Base-by-base conservation (phyloP, 257 asterid genomes). In the Nicotiana knightiana region DNA sequence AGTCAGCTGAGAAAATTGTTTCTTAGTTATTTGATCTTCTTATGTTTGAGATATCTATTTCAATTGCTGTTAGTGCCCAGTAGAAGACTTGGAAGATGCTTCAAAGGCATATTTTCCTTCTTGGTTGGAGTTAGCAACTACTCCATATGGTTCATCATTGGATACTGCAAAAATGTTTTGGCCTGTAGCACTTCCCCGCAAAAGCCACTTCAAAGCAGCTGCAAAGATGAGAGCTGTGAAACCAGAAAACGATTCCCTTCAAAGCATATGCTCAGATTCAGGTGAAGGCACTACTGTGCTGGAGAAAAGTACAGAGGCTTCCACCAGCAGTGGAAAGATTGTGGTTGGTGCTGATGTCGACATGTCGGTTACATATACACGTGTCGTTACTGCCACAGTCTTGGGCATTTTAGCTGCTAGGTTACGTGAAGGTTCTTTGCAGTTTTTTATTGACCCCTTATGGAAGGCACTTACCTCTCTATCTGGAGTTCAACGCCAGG, bases 401-500 rank as follows among this genome's bases (percentile, higher is more conserved):
- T 88, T 94, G 85, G 99, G 99, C 57, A 63, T 92, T 81, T 86
- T 94, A 89, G 97, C 97, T 77, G 94, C 98, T 65, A 93, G 89
- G 93, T 88, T 96, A 85, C 84, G 67, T 83, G 91, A 89, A 75
- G 81, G 84, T 64, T 87, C 95, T 83, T 87, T 96, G 89, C 90
- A 90, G 55, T 91, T 84, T 82, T 92, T 94, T 62, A 88, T 91
- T 80, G 97, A 91, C 61, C 97, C 99, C 1, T 58, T 96, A 77
- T 90, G 98, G 99, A 93, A 84, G 65, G 98, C 97, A 68, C 87
- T 96, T 81, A 90, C 87, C 85, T 94, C 99, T 43, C 71, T 88
- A 26, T 94, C 98, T 81, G 99, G 99, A 81, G 99, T 96, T 88
- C 99, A 93, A 88, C 89, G 99, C 12, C 98, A 96, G 98, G 99